Conservation (phyloP, 2,329 filamentous ascomycete genomes). For the Fusarium graminum region DNA sequence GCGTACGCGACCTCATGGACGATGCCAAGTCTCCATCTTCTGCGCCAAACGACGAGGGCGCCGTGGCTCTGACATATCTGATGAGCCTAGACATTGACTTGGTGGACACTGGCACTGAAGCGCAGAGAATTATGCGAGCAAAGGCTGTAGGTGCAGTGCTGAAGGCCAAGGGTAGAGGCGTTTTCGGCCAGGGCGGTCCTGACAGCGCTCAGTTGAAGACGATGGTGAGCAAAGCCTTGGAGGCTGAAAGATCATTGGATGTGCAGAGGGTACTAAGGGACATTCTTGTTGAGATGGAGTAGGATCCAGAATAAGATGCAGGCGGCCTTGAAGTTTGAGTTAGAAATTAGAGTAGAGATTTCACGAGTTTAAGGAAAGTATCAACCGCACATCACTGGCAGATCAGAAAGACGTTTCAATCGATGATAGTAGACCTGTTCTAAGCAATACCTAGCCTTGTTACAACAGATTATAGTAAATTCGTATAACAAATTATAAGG, state of each 20-base stretch:
- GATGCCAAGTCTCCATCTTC: slow-evolving; percentile 52
- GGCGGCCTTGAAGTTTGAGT: background rate
- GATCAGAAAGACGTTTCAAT: background rate
- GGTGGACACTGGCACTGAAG: slow-evolving; percentile 63
- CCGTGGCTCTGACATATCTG: slow-evolving; percentile 57
- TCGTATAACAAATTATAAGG: background rate
- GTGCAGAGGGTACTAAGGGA: slow-evolving; percentile 60
- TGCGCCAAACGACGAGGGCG: slow-evolving; percentile 37
- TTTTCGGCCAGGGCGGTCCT: slow-evolving; percentile 55
- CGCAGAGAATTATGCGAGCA: slow-evolving; percentile 63
- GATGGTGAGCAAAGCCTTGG: slow-evolving; percentile 53
- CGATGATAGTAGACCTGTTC: background rate
- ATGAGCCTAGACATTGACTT: slow-evolving; percentile 61
- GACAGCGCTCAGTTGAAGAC: slow-evolving; percentile 50
- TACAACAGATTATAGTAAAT: background rate
- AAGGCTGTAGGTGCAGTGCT: slow-evolving; percentile 60
- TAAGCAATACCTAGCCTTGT: background rate
- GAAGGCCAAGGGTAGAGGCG: slow-evolving; percentile 58
- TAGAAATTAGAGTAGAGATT: background rate
- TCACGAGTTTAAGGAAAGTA: background rate
- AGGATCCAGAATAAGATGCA: background rate
- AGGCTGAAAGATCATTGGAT: slow-evolving; percentile 60
- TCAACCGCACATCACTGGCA: background rate
- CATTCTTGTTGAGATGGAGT: slow-evolving; percentile 51
- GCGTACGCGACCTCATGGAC: slow-evolving; percentile 62